Percentiles rank a stretch among this genome's conserved stretches.
phyloP scores from a whole-genome alignment of 139 green algal species.

The Micractinium sp. region DNA sequence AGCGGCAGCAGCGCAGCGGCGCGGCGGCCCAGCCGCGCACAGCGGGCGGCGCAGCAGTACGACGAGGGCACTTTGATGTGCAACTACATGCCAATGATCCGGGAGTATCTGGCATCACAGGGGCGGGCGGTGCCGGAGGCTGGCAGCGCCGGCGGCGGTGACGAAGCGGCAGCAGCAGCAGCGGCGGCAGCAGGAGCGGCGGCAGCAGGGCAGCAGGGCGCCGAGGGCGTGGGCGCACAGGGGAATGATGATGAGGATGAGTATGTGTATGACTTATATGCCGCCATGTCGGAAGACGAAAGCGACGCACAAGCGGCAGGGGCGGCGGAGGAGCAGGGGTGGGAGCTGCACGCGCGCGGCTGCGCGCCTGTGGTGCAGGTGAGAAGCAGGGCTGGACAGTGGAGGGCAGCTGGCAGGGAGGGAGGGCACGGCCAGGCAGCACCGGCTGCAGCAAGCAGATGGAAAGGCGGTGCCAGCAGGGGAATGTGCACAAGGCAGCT shows the following conservation, averaged over 20 bases:
- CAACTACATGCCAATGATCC: slow-evolving; percentile 44
- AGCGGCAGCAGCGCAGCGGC: neutral
- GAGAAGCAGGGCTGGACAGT: neutral
- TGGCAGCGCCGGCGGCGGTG: neutral
- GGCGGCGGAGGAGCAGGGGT: slow-evolving; percentile 1
- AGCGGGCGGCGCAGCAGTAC: slow-evolving; percentile 16
- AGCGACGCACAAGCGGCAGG: neutral
- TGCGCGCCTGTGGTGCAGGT: slow-evolving; percentile 38
- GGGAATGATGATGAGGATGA: slow-evolving; percentile 27
- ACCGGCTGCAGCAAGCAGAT: too few relatives aligned
- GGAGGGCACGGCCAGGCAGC: too few relatives aligned
- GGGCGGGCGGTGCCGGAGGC: neutral
- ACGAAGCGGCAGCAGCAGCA: neutral
- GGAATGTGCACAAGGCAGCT: neutral
- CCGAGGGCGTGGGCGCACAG: neutral
- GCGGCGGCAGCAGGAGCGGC: neutral
- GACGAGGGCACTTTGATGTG: slow-evolving; percentile 41
- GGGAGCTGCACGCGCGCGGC: slow-evolving; percentile 18
- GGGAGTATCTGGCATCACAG: slow-evolving; percentile 28
- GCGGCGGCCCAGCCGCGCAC: neutral
- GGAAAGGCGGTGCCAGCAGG: neutral
- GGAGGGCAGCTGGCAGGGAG: too few relatives aligned
- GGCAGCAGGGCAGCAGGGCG: neutral
- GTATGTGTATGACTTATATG: slow-evolving; percentile 56
- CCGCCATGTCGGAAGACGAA: slow-evolving; percentile 8